Percentiles rank a stretch among this genome's conserved stretches.
Conservation (phyloP, 108 stramenopile species). For the Fistulifera pelliculosa region DNA sequence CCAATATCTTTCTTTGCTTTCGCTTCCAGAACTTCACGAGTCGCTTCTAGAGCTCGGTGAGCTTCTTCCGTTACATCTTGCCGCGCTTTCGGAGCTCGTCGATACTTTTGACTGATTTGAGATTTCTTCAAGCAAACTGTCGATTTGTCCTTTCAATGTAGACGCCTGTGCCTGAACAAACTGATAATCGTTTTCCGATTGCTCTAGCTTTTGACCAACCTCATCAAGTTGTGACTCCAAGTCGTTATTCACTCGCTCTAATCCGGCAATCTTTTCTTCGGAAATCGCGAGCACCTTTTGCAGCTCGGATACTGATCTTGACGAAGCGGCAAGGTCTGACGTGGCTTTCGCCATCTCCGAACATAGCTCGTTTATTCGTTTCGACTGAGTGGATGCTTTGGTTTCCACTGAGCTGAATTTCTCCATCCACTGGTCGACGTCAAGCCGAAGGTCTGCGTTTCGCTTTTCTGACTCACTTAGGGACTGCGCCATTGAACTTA, state of each 20-base stretch:
- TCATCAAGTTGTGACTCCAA: constrained; percentile 13
- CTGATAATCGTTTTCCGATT: background rate
- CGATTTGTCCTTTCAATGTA: background rate
- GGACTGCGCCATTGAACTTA: background rate
- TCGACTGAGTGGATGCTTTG: background rate
- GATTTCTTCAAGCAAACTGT: constrained; percentile 1
- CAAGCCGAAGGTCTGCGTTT: background rate
- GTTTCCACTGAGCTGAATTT: background rate
- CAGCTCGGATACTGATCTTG: background rate
- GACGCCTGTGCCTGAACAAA: no score
- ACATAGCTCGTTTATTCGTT: constrained; percentile 9
- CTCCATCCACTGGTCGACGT: constrained; percentile 10
- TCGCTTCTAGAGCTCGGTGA: constrained; percentile 19
- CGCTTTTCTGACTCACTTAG: constrained; percentile 5
- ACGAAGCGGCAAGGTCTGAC: background rate
- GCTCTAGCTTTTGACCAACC: background rate
- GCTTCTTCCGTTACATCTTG: constrained; percentile 18
- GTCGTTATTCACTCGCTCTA: constrained; percentile 1
- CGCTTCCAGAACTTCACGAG: constrained; percentile 19
- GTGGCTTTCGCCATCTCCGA: constrained; percentile 14
- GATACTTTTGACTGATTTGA: constrained; percentile 3
- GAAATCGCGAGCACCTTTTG: background rate
- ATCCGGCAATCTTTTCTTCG: constrained; percentile 2
- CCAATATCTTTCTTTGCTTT: constrained; percentile 30
- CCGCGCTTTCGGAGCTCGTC: constrained; percentile 11